A percentile compares a stretch with the other conserved stretches of the same genome.
Conservation (phyloP, 371 early-diverging fungal species). For the Phascolomyces articulosus region DNA sequence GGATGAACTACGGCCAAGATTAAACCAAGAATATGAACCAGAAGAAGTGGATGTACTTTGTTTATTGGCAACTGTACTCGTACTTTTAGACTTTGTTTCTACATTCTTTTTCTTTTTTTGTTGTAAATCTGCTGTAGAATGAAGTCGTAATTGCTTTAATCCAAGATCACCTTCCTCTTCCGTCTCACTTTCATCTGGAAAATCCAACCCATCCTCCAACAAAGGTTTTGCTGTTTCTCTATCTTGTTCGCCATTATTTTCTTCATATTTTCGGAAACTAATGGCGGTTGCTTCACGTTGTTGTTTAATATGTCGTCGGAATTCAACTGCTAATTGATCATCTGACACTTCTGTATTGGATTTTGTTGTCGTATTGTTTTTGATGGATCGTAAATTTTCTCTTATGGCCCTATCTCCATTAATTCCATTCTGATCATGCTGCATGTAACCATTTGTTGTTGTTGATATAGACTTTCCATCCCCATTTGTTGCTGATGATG, state of each 20-base stretch:
- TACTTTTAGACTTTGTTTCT: not conserved
- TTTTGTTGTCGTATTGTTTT: not conserved
- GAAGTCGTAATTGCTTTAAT: not conserved
- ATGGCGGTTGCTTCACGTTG: constrained; percentile 25
- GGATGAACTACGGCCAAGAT: not conserved
- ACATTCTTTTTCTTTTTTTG: not conserved
- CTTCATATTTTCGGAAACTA: constrained; percentile 28
- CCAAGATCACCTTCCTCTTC: constrained; percentile 7
- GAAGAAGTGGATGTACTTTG: no score
- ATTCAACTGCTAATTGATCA: constrained; percentile 23
- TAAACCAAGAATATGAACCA: constrained; percentile 13
- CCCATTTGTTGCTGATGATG: not conserved
- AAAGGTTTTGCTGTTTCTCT: constrained; percentile 1
- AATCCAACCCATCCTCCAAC: constrained; percentile 14
- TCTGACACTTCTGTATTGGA: constrained; percentile 11
- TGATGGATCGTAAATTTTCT: not conserved
- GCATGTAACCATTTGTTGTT: no score
- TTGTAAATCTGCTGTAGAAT: not conserved
- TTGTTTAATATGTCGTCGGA: constrained; percentile 24
- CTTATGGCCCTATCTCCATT: not conserved
- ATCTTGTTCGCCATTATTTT: constrained; percentile 3
- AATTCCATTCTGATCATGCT: not conserved
- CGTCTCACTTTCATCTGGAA: constrained; percentile 21
- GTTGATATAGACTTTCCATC: no score
- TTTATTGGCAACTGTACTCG: not conserved